These are phyloP conservation scores for Venturia effusa DNA, from an alignment of 2,329 filamentous ascomycete species.

Conservation along the genomic window DNA sequence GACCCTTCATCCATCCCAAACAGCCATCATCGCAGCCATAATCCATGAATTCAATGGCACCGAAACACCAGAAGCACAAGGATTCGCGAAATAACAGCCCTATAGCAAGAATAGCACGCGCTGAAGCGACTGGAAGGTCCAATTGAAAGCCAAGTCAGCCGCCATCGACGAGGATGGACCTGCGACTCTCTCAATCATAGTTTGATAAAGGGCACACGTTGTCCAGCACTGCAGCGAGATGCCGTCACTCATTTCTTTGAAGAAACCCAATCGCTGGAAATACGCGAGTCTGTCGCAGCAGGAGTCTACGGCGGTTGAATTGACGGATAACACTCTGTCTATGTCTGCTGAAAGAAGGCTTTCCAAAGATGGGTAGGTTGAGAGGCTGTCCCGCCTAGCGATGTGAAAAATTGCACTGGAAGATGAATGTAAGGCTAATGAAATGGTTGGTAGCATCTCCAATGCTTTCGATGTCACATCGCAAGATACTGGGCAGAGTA, in stretches of 20 bases:
- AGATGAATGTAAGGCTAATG: not conserved
- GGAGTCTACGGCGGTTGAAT: slow-evolving; percentile 1
- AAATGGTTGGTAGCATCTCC: not conserved
- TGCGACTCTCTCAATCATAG: not conserved
- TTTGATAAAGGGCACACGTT: not conserved
- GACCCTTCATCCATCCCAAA: not conserved
- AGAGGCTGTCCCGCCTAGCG: not conserved
- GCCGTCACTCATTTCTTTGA: not conserved
- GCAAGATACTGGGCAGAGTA: not conserved
- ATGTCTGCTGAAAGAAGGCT: slow-evolving; percentile 6
- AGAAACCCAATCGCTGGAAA: slow-evolving; percentile 3
- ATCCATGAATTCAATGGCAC: not conserved
- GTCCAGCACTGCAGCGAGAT: not conserved
- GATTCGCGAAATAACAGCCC: not conserved
- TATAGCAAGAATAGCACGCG: not conserved
- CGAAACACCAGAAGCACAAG: not conserved
- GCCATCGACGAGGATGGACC: not conserved
- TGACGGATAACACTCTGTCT: not conserved
- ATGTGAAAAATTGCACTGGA: not conserved
- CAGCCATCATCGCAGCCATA: not conserved
- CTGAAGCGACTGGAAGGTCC: not conserved
- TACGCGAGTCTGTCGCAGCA: slow-evolving; percentile 3
- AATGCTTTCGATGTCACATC: not conserved
- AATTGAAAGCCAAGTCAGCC: not conserved
- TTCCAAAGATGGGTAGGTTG: slow-evolving; percentile 2